Evolutionary conservation across 2,329 filamentous ascomycete species (phyloP).

Genomic region (Hirsutella thompsonii): DNA sequence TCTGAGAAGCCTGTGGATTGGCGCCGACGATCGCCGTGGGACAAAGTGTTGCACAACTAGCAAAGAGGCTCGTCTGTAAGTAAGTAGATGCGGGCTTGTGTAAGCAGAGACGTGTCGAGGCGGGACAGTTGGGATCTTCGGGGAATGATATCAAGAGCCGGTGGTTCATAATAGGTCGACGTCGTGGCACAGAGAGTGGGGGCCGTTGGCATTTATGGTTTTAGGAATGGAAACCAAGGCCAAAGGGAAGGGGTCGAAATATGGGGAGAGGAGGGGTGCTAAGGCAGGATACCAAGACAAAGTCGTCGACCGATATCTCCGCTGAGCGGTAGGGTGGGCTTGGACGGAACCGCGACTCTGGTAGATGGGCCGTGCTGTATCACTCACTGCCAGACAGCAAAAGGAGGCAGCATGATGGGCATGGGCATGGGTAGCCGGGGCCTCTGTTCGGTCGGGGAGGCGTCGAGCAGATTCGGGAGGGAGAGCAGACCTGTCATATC

Average conservation of each 20-base stretch:
- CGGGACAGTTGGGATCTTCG: neutral
- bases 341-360: conserved; percentile 8
- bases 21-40: neutral
- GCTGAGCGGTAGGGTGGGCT: too few species aligned
- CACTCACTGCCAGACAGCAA: conserved; percentile 5
- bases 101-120: neutral
- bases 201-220: conserved; percentile 21
- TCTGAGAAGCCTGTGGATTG: neutral
- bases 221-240: conserved; percentile 6
- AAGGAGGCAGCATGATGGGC: too few species aligned
- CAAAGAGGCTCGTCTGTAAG: neutral
- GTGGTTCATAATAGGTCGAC: neutral
- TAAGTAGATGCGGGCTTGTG: neutral
- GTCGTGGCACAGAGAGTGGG: conserved; percentile 9
- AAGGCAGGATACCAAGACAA: conserved; percentile 2
- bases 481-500: conserved; percentile 23
- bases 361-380: conserved; percentile 6
- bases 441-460: conserved; percentile 10
- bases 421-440: conserved; percentile 3
- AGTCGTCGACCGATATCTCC: conserved; percentile 4
- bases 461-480: conserved; percentile 1
- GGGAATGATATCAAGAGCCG: neutral
- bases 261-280: conserved; percentile 1
- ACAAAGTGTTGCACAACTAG: neutral
- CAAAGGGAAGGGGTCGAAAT: neutral